Base-by-base conservation (phyloP, 2,329 filamentous ascomycete species). In the Zasmidium cellare region DNA sequence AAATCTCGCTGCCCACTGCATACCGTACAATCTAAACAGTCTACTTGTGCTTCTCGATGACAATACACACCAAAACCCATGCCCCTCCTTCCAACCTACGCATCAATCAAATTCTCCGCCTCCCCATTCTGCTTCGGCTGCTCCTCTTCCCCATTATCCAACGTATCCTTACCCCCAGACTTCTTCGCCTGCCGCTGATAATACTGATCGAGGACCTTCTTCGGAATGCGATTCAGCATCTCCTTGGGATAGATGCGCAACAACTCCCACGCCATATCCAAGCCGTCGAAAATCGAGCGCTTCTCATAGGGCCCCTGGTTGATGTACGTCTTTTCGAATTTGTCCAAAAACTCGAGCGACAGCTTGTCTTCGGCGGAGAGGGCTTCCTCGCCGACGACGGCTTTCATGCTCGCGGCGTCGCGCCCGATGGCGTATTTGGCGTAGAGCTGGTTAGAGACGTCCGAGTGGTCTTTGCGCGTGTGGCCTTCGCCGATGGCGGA, bases 381-480 rank as follows among this genome's bases (percentile, higher is more conserved):
- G 31, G 94, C 94, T 76, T 99, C 94, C 79, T 99, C 96, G 80
- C 94, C 94, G 59, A 99, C 94, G 76, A 99, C 94, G 61, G 94
- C 94, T 82, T 97, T 99, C 94, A 99, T 99, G 75, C 92, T 89
- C 38, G 96, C 93, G 19, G 94, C 94, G 72, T 99, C 94, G 84
- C 93, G 92, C 74, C 94, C 94, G 74, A 99, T 97, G 76, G 94
- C 94, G 76, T 99, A 99, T 80, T 99, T 99, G 79, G 94, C 94
- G 76, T 99, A 99, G 65, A 99, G 85, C 83, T 99, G 94, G 83
- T 99, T 99, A 67, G 94, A 99, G 51, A 99, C 94, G 79, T 99
- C 94, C 68, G 91, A 91, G 78, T 99, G 94, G 72, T 99, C 96
- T 78, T 91, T 92, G 71, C 94, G 90, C 23, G 94, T 99, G 84